Base-by-base conservation (phyloP, 331 rosid species). In the Quercus lobata region DNA sequence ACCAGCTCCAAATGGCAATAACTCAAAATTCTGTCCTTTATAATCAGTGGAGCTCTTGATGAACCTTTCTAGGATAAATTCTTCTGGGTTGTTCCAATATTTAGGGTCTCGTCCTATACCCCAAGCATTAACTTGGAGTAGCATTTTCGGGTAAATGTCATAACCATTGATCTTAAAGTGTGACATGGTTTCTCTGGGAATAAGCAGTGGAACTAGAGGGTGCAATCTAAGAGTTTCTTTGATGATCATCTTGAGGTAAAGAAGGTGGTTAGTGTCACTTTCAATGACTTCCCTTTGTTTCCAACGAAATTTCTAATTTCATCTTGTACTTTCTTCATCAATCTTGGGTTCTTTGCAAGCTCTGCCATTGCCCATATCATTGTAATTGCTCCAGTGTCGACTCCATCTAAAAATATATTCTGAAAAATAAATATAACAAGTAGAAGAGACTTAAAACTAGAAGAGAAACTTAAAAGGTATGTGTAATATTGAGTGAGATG, bases 351-450 rank as follows among this genome's bases (percentile, higher is more conserved):
- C 78, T 46, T 87, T 8, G 24, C 69, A 4, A 84, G 83, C 62
- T 87, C 82, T 25, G 87, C 52, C 85, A 29, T 87, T 54, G 82
- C 85, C 87, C 88, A 84, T 1, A 46, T 24, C 78, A 79, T 27
- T 49, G 85, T 84, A 7, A 80, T 79, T 22, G 90, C 78, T 69
- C 78, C 32, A 0, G 80, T 84, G 46, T 87, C 75, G 37, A 82
- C 35, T 69, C 87, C 90, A 25, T 58, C 90, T 74, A 87, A 37
- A 74, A 87, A 80, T 16, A 82, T 61, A 74, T 80, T 74, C 85
- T 84, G 83, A 22, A 37, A 41, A 44, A 61, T 37, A 63, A 53
- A 58, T 14, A 24, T 54, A 27, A 22, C 27, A 29, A 29, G 60
- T n/a, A 18, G 7, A 54, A 54, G n/a, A 4, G 19, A 54, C 57